phyloP scores from a whole-genome alignment of 208 protist genomes.

The Endotrypanum monterogeii region DNA sequence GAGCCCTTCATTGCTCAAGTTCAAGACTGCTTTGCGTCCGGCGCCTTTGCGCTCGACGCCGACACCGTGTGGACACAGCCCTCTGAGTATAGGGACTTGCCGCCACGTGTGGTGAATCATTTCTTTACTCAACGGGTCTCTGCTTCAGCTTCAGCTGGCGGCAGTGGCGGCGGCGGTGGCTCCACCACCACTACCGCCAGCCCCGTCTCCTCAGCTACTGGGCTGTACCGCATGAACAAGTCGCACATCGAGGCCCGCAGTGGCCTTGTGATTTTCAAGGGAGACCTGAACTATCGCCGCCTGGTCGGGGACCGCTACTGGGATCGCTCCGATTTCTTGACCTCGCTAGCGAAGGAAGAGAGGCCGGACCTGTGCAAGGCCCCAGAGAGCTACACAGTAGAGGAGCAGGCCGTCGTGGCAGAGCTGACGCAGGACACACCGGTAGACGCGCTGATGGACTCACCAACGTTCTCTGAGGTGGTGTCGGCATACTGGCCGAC shows the following conservation, averaged over 20 bases:
- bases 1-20: slow-evolving; percentile 55
- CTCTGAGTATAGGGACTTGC: slow-evolving; percentile 86
- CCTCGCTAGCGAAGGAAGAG: slow-evolving; percentile 34
- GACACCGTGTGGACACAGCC: slow-evolving; percentile 87
- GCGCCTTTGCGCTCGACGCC: slow-evolving; percentile 56
- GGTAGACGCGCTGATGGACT: slow-evolving; percentile 27
- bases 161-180: slow-evolving; percentile 9
- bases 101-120: slow-evolving; percentile 76
- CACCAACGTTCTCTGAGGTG: slow-evolving; percentile 55
- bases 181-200: slow-evolving; percentile 8
- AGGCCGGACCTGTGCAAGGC: slow-evolving; percentile 16
- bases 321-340: slow-evolving; percentile 58
- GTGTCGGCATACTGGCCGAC: slow-evolving; percentile 78
- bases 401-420: slow-evolving; percentile 28
- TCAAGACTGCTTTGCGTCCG: slow-evolving; percentile 40
- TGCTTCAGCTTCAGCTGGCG: slow-evolving; percentile 6
- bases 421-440: slow-evolving; percentile 65
- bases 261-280: slow-evolving; percentile 87
- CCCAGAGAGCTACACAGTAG: slow-evolving; percentile 18
- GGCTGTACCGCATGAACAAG: slow-evolving; percentile 52
- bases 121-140: slow-evolving; percentile 70
- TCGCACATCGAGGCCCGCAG: slow-evolving; percentile 36
- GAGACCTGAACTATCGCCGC: slow-evolving; percentile 91
- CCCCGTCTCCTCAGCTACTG: slow-evolving; percentile 15
- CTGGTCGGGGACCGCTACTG: slow-evolving; percentile 91